Conservation (phyloP, 2,329 filamentous ascomycete species). For the Pseudogymnoascus sp. region DNA sequence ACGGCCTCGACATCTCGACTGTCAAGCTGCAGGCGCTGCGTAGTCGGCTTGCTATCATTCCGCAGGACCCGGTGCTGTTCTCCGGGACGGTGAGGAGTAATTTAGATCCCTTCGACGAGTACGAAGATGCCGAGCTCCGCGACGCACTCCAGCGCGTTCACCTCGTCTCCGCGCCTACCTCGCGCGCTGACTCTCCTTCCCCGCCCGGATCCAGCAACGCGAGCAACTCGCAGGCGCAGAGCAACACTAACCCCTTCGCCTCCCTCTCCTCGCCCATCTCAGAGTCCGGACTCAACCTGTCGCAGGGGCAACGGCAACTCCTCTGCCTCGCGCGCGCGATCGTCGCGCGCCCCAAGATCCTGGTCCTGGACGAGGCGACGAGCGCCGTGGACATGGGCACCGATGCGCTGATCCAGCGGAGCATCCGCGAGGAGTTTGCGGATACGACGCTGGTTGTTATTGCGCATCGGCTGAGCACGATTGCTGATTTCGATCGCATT, state of each 20-base stretch:
- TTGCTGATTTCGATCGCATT: slow-evolving; percentile 68
- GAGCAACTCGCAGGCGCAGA: slow-evolving; percentile 25
- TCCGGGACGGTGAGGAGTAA: slow-evolving; percentile 70
- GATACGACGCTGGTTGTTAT: slow-evolving; percentile 64
- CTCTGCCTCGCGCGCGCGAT: slow-evolving; percentile 68
- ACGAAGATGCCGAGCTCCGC: slow-evolving; percentile 58
- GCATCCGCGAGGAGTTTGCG: slow-evolving; percentile 63
- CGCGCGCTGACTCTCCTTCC: slow-evolving; percentile 29
- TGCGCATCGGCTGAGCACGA: slow-evolving; percentile 66
- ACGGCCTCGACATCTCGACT: slow-evolving; percentile 66
- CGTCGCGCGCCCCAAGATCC: slow-evolving; percentile 62
- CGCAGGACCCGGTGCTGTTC: slow-evolving; percentile 75
- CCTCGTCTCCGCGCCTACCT: slow-evolving; percentile 31
- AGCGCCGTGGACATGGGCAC: slow-evolving; percentile 72
- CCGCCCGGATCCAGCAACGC: slow-evolving; percentile 27
- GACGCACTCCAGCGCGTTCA: slow-evolving; percentile 65
- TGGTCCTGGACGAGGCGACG: slow-evolving; percentile 75
- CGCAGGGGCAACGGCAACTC: slow-evolving; percentile 68
- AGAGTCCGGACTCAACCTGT: slow-evolving; percentile 66
- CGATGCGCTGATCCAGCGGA: slow-evolving; percentile 64
- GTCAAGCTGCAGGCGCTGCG: slow-evolving; percentile 62
- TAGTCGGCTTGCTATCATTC: slow-evolving; percentile 70
- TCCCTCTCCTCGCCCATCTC: slow-evolving; percentile 55
- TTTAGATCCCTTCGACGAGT: slow-evolving; percentile 66
- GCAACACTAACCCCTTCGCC: slow-evolving; percentile 58